Percentiles rank a stretch among this genome's conserved stretches.
phyloP scores from a whole-genome alignment of 1,284 basidiomycete species.

The Clitocybe nebularis region DNA sequence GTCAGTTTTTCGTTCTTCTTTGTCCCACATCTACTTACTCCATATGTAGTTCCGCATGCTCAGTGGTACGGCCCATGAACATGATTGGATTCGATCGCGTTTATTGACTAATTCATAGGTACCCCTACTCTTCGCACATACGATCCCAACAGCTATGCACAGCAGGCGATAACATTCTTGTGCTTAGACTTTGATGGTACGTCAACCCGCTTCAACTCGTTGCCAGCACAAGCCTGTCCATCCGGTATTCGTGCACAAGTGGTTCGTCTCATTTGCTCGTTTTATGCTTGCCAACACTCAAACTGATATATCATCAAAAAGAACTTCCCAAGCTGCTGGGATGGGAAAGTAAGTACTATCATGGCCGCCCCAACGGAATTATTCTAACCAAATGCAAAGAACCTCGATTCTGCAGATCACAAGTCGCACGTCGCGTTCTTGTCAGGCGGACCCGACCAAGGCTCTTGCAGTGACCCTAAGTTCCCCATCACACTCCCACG shows the following conservation, averaged over 20 bases:
- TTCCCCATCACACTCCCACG: conserved; percentile 36
- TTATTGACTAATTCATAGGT: conserved; percentile 21
- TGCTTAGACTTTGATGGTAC: conserved; percentile 41
- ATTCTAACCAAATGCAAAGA: conserved; percentile 19
- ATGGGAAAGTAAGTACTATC: conserved; percentile 33
- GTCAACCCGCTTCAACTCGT: conserved; percentile 28
- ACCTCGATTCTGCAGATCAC: conserved; percentile 38
- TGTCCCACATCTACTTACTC: conserved; percentile 5
- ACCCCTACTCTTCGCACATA: conserved; percentile 37
- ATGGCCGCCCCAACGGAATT: not conserved
- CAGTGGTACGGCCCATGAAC: conserved; percentile 25
- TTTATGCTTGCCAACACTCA: not conserved
- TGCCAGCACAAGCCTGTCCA: conserved; percentile 33
- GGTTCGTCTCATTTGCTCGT: conserved; percentile 23
- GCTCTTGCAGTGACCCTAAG: conserved; percentile 32
- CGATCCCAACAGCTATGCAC: conserved; percentile 34
- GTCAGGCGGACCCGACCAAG: conserved; percentile 36
- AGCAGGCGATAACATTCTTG: conserved; percentile 41
- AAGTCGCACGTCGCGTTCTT: conserved; percentile 43
- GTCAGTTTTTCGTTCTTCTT: conserved; percentile 23
- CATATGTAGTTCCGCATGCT: conserved; percentile 41
- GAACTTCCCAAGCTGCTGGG: conserved; percentile 48
- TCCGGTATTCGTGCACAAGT: conserved; percentile 42
- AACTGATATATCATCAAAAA: conserved; percentile 15
- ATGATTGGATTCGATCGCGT: not conserved